Conservation (phyloP, 2,329 filamentous ascomycete genomes). For the Albophoma yamanashiensis region DNA sequence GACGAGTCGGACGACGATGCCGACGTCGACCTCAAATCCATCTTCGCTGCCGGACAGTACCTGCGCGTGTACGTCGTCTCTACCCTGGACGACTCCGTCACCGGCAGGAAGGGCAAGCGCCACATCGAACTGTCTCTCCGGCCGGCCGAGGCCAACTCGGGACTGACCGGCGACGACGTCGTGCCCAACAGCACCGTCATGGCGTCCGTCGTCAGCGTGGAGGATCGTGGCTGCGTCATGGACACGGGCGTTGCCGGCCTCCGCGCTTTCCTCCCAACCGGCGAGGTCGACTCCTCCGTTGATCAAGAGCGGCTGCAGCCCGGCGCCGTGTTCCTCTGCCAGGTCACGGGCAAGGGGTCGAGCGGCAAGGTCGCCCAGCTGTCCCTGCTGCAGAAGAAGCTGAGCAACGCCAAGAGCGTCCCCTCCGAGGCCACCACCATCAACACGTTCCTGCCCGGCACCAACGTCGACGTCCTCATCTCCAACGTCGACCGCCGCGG, state of each 20-base stretch:
- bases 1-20: constrained; percentile 31
- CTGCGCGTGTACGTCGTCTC: constrained; percentile 75
- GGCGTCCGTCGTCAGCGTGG: constrained; percentile 81
- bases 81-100: constrained; percentile 54
- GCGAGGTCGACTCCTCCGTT: constrained; percentile 61
- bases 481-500: constrained; percentile 65
- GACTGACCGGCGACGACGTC: constrained; percentile 61
- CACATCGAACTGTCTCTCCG: constrained; percentile 81
- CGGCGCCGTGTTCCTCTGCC: constrained; percentile 75
- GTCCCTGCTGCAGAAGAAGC: constrained; percentile 59
- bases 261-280: constrained; percentile 76
- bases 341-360: constrained; percentile 63
- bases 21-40: constrained; percentile 59
- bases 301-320: constrained; percentile 62
- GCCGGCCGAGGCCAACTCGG: constrained; percentile 67
- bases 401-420: constrained; percentile 55
- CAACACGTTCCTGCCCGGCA: constrained; percentile 83
- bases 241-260: constrained; percentile 68
- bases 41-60: constrained; percentile 82
- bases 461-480: constrained; percentile 76
- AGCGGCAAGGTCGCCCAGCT: constrained; percentile 82
- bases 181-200: constrained; percentile 71
- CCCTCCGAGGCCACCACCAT: constrained; percentile 74
- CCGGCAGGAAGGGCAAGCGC: constrained; percentile 61
- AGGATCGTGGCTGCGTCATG: constrained; percentile 93